Evolutionary conservation across 1,284 basidiomycete genomes (phyloP), one percentile per base, ranked within the genome.

Genomic region (Leccinum griseonigrum): DNA sequence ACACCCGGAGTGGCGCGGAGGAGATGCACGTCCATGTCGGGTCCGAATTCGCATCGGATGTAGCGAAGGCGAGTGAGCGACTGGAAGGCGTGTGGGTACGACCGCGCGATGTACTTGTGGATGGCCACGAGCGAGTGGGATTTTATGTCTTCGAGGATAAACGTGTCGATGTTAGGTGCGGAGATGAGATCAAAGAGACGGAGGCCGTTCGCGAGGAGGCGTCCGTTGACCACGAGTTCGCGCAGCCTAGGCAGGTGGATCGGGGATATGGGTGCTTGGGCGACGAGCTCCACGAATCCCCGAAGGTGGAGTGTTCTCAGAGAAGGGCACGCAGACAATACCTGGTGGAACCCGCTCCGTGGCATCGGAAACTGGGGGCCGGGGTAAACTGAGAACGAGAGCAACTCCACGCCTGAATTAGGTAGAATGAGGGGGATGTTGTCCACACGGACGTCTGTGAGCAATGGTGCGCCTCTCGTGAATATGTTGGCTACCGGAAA

Each of bases 111-210:
- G 61, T 64, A 65, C 26, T 67, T 67, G 57, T 76, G 74, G 43
- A 76, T 74, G 54, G 66, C 64, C 4, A 62, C 63, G 14, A 73
- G 69, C 31, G 74, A 59, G 48, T 64, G 58, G 2, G 59, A 55
- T 60, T 74, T 76, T 56, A 73, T 64, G 66, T 75, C 72, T 54
- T 75, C 71, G 40, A 73, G 65, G 18, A 74, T 63, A 55, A 73
- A 63, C 10, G 64, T 72, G 50, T 75, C 71, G 18, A 73, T 63
- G 54, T 73, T 75, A 4, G 71, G 71, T 1, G 61, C 62, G 38
- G 71, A 74, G 32, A 73, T 72, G 58, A 75, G 64, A 59, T 76
- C 73, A 28, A 73, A 73, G 14, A 73, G 64, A 56, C 65, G 73
- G 16, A 74, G 64, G 11, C 71, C 74, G 52, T 64, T 73, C 5